Evolutionary conservation across 75 land plant genomes (phyloP).

Genomic region (Isoetes taiwanensis): DNA sequence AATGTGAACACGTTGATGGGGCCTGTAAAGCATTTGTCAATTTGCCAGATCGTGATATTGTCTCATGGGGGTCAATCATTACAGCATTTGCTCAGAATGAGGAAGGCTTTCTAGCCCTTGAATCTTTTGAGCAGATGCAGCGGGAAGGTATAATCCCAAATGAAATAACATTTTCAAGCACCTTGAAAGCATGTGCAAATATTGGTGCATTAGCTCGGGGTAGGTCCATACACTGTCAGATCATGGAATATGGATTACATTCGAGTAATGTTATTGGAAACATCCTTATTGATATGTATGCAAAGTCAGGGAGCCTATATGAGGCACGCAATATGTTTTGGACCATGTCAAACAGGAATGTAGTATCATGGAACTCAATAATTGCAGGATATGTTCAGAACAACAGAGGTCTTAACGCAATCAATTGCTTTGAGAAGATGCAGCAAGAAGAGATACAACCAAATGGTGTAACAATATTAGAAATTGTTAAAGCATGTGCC

Average conservation of each 20-base stretch:
- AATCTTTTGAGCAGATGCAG: conserved; percentile 3
- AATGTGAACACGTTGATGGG: neutral
- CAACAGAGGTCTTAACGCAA: neutral
- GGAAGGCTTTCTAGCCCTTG: conserved; percentile 8
- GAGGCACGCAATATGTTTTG: neutral
- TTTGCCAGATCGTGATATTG: conserved; percentile 7
- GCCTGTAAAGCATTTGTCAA: neutral
- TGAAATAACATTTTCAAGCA: conserved; percentile 15
- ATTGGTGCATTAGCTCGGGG: too few relatives aligned
- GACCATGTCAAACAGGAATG: neutral
- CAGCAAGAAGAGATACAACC: conserved; percentile 17
- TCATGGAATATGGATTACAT: too few relatives aligned
- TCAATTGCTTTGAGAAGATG: neutral
- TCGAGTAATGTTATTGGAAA: too few relatives aligned
- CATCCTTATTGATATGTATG: too few relatives aligned
- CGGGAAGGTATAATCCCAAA: conserved; percentile 10
- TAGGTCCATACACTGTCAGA: too few relatives aligned
- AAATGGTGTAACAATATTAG: conserved; percentile 16
- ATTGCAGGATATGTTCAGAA: conserved; percentile 4
- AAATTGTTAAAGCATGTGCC: conserved; percentile 26
- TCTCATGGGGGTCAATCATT: conserved; percentile 22
- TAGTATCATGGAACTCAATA: conserved; percentile 9
- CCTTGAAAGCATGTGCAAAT: conserved; percentile 22
- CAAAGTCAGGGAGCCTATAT: too few relatives aligned
- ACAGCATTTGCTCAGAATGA: conserved; percentile 17